phyloP scores from a whole-genome alignment of 768 basidiomycete genomes.

The Ramaria rubella region DNA sequence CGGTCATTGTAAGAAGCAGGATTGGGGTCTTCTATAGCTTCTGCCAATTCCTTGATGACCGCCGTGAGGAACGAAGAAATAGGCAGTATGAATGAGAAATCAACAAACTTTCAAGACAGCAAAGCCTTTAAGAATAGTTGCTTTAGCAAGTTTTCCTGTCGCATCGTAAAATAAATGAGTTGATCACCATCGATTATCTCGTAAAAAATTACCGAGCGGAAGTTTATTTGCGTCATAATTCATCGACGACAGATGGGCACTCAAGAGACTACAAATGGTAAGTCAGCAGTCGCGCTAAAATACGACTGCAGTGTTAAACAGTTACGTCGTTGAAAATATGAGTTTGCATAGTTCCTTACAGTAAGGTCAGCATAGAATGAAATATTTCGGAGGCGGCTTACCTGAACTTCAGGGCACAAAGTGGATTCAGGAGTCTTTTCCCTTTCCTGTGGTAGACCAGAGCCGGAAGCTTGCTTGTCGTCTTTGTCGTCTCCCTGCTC shows the following conservation, averaged over 20 bases:
- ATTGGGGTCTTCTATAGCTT: conserved; percentile 43
- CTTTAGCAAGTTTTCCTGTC: conserved; percentile 52
- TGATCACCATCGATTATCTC: not conserved
- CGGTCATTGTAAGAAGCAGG: conserved; percentile 31
- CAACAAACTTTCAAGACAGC: conserved; percentile 44
- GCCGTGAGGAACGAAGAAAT: not conserved
- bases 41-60: conserved; percentile 36
- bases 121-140: conserved; percentile 54
- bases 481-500: conserved; percentile 35
- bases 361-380: not conserved
- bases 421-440: conserved; percentile 39
- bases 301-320: not conserved
- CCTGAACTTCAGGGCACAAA: conserved; percentile 41
- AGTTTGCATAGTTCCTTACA: conserved; percentile 40
- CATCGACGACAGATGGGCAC: conserved; percentile 51
- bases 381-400: conserved; percentile 13
- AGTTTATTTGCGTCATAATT: conserved; percentile 62
- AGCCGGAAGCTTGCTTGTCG: conserved; percentile 14
- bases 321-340: conserved; percentile 46
- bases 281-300: not conserved
- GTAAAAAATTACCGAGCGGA: conserved; percentile 39
- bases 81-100: not conserved
- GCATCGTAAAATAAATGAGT: not conserved
- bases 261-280: conserved; percentile 36
- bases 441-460: conserved; percentile 17